Percentiles rank a stretch among this genome's conserved stretches.
Conservation (phyloP, 2,329 filamentous ascomycete species). For the Penicillium decumbens region DNA sequence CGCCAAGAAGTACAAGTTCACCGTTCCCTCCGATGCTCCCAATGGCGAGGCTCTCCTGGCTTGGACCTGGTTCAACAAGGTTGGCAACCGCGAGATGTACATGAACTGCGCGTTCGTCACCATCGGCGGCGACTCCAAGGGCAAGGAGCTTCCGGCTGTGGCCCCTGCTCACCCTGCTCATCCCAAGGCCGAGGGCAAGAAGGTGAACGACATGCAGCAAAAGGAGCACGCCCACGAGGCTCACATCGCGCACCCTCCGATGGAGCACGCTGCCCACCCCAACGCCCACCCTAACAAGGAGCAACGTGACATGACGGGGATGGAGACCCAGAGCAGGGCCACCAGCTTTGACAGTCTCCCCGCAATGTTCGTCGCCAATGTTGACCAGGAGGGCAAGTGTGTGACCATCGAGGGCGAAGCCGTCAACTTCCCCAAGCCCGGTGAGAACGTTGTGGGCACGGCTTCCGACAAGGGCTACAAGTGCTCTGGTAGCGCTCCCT, state of each 20-base stretch:
- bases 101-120: conserved; percentile 75
- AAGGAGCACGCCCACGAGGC: neutral
- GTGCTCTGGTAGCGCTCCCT: conserved; percentile 30
- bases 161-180: neutral
- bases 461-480: conserved; percentile 35
- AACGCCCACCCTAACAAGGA: neutral
- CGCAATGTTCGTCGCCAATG: conserved; percentile 66
- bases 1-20: conserved; percentile 58
- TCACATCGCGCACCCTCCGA: conserved; percentile 3
- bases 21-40: conserved; percentile 61
- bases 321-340: conserved; percentile 1
- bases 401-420: conserved; percentile 55
- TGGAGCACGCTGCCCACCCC: conserved; percentile 1
- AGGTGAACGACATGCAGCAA: conserved; percentile 7
- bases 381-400: conserved; percentile 53
- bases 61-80: conserved; percentile 73
- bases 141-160: conserved; percentile 3
- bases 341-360: conserved; percentile 55
- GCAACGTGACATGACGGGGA: conserved; percentile 1
- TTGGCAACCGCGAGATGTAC: conserved; percentile 80
- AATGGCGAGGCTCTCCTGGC: conserved; percentile 60
- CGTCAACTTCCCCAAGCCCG: conserved; percentile 63
- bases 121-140: conserved; percentile 41
- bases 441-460: conserved; percentile 47
- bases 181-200: neutral